A percentile compares a stretch with the other conserved stretches of the same genome.
phyloP scores from a whole-genome alignment of 495 filamentous ascomycete species.

The Pyrenopolyporus hunteri region DNA sequence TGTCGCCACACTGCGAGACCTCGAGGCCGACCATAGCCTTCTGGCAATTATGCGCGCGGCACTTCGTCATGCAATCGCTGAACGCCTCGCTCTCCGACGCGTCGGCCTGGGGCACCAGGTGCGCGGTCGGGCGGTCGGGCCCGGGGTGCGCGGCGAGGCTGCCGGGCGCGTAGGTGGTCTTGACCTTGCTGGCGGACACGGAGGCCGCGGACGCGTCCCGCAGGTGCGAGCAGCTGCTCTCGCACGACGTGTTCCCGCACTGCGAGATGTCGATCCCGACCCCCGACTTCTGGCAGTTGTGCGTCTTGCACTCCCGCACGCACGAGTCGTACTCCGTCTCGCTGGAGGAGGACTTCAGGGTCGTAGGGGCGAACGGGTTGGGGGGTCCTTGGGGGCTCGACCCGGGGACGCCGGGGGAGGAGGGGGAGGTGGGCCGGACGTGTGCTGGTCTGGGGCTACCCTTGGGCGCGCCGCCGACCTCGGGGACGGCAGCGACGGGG shows the following conservation, averaged over 20 bases:
- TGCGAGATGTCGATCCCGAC: slow-evolving; percentile 7
- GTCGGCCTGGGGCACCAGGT: not conserved
- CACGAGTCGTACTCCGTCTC: slow-evolving; percentile 22
- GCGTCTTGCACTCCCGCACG: slow-evolving; percentile 17
- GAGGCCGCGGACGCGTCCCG: not conserved
- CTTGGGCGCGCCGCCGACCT: not conserved
- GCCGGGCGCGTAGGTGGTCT: not conserved
- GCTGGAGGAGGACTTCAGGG: not conserved
- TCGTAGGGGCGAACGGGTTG: not conserved
- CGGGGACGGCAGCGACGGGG: not conserved
- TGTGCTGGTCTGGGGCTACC: not conserved
- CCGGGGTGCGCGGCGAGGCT: not conserved
- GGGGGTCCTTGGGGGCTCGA: too few relatives aligned
- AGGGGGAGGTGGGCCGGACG: not conserved
- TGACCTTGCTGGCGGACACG: not conserved
- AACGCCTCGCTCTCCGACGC: not conserved
- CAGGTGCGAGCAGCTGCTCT: not conserved
- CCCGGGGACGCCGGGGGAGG: not conserved
- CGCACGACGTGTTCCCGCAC: slow-evolving; percentile 23
- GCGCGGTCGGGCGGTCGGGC: not conserved
- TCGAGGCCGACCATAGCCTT: not conserved
- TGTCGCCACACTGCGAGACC: not conserved
- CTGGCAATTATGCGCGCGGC: not conserved
- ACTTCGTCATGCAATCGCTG: not conserved
- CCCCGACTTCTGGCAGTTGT: slow-evolving; percentile 25